These are phyloP conservation scores for Mycena vulgaris DNA, from an alignment of 768 basidiomycete species.

Conservation along the genomic window DNA sequence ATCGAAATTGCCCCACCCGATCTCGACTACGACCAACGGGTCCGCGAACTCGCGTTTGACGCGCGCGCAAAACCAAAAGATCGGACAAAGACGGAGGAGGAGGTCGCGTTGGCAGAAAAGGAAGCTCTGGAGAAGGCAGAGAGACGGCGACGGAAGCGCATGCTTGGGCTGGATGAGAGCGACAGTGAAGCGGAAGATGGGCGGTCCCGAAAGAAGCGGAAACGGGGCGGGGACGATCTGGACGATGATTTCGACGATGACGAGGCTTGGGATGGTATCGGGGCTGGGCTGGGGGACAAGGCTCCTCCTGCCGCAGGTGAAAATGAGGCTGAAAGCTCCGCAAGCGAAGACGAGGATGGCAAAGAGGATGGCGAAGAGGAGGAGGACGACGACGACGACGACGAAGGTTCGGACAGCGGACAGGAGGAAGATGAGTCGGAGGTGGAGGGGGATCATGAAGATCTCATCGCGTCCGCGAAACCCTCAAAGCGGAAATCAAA, in stretches of 20 bases:
- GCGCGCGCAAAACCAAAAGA: conserved; percentile 95
- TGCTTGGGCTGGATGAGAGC: conserved; percentile 85
- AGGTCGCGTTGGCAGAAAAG: conserved; percentile 90
- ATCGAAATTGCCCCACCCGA: conserved; percentile 54
- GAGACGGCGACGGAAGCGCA: conserved; percentile 79
- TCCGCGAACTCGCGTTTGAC: conserved; percentile 94
- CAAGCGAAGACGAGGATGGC: conserved; percentile 54
- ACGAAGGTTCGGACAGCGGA: conserved; percentile 50
- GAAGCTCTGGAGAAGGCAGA: conserved; percentile 91
- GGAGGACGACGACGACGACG: conserved; percentile 69
- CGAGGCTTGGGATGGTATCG: conserved; percentile 59
- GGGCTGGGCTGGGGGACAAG: conserved; percentile 56
- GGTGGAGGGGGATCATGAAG: conserved; percentile 61
- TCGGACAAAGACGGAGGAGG: conserved; percentile 96
- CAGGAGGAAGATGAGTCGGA: conserved; percentile 55
- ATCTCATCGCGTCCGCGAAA: conserved; percentile 53
- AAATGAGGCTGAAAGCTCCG: conserved; percentile 46
- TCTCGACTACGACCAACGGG: conserved; percentile 91
- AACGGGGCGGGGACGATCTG: conserved; percentile 88
- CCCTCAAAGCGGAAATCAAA: conserved; percentile 50
- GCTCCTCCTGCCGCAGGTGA: conserved; percentile 48
- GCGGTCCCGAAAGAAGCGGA: conserved; percentile 55
- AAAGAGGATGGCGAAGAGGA: conserved; percentile 54
- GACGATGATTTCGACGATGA: conserved; percentile 86
- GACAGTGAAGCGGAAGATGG: conserved; percentile 73